Percentiles rank a stretch among this genome's conserved stretches.
Conservation (phyloP, 305 asterid species). For the Petunia hybrid region DNA sequence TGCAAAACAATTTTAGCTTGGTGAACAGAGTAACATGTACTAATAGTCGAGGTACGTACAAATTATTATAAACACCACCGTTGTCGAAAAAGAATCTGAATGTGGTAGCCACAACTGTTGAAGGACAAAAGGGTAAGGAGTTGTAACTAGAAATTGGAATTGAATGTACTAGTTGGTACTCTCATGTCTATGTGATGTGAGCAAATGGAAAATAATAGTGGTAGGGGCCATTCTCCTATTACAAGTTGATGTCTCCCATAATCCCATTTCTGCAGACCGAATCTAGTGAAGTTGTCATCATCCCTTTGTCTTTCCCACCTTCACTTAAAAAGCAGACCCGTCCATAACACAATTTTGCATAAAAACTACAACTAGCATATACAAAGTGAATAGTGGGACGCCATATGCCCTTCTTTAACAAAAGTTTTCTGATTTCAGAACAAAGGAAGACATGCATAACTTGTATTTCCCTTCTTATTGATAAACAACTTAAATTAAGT, state of each 20-base stretch:
- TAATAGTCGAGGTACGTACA: too few species aligned
- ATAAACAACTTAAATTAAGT: too few species aligned
- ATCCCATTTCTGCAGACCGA: constrained; percentile 42
- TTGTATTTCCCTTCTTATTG: too few species aligned
- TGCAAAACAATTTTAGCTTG: background rate
- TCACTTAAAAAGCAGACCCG: background rate
- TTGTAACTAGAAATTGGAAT: background rate
- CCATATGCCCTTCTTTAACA: background rate
- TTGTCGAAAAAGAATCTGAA: too few species aligned
- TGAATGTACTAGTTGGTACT: background rate
- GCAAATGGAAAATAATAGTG: background rate
- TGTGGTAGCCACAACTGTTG: background rate
- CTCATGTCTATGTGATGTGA: too few species aligned
- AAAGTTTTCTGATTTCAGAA: background rate
- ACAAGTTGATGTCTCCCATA: constrained; percentile 37
- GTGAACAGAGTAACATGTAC: too few species aligned
- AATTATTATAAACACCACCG: too few species aligned
- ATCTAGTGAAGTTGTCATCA: constrained; percentile 39
- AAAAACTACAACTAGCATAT: background rate
- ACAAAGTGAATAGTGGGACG: background rate
- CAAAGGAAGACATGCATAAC: too few species aligned
- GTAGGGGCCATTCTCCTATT: constrained; percentile 35
- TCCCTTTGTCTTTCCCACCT: constrained; percentile 1
- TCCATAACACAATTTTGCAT: background rate
- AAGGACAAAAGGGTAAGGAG: background rate